Conservation (phyloP, 2,329 filamentous ascomycete species). For the Neonectria magnoliae region DNA sequence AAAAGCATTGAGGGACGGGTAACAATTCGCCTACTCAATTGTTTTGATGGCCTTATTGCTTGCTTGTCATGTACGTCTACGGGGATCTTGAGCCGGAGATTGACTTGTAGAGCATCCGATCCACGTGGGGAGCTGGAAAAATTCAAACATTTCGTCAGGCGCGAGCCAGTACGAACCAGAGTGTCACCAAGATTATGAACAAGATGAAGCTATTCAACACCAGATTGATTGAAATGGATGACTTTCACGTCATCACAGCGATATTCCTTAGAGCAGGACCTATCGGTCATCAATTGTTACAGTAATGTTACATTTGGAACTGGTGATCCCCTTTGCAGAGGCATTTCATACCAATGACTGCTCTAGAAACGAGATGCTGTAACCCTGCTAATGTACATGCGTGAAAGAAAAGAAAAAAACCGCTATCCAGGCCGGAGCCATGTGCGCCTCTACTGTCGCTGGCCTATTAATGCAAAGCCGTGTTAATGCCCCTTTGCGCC, state of each 20-base stretch:
- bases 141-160: slow-evolving; percentile 35
- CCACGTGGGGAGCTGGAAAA: slow-evolving; percentile 28
- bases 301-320: slow-evolving; percentile 25
- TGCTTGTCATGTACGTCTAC: slow-evolving; percentile 7
- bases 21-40: neutral
- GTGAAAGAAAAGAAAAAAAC: slow-evolving; percentile 1
- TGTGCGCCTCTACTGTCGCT: slow-evolving; percentile 7
- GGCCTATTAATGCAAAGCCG: slow-evolving; percentile 20
- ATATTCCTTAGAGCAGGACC: too few relatives aligned
- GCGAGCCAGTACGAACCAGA: neutral
- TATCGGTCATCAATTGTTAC: neutral
- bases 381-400: slow-evolving; percentile 15
- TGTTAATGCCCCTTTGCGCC: slow-evolving; percentile 22
- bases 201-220: neutral
- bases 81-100: neutral
- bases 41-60: neutral
- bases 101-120: slow-evolving; percentile 1
- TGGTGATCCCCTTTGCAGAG: slow-evolving; percentile 8
- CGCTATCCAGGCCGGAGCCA: slow-evolving; percentile 13
- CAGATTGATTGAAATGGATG: neutral
- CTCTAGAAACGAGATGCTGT: slow-evolving; percentile 6
- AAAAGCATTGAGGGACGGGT: too few relatives aligned
- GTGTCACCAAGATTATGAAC: too few relatives aligned
- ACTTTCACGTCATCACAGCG: neutral
- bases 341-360: slow-evolving; percentile 9